phyloP scores from a whole-genome alignment of 495 filamentous ascomycete species.

The Platismatia glauca region DNA sequence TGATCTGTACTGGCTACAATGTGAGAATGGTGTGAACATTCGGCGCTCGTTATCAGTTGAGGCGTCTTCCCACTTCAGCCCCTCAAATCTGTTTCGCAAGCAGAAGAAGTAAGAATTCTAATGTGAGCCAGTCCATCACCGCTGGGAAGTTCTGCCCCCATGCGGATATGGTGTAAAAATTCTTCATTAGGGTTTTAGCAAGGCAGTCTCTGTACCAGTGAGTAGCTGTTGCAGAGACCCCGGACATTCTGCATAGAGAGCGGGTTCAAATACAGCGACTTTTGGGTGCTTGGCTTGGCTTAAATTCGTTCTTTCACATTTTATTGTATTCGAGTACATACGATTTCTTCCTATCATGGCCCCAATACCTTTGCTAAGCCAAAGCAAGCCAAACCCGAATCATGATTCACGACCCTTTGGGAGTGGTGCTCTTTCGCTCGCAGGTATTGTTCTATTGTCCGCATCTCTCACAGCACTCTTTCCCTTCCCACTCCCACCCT shows the following conservation, averaged over 20 bases:
- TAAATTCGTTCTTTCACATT: too few species aligned
- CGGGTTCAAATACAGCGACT: too few species aligned
- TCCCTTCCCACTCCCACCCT: slow-evolving; percentile 27
- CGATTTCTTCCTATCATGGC: too few species aligned
- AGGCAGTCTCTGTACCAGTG: background rate
- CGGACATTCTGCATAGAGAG: background rate
- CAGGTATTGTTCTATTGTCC: slow-evolving; percentile 32
- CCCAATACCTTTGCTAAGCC: slow-evolving; percentile 13
- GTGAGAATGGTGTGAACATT: background rate
- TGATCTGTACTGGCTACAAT: background rate
- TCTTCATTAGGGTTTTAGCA: background rate
- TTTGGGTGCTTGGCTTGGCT: too few species aligned
- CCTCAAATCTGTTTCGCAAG: background rate
- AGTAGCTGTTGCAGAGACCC: background rate
- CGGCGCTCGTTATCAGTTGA: background rate
- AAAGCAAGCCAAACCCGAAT: too few species aligned
- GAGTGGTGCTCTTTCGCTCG: slow-evolving; percentile 35
- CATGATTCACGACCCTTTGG: slow-evolving; percentile 12
- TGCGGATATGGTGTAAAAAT: background rate
- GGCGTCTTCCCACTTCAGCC: background rate
- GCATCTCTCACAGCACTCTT: slow-evolving; percentile 30
- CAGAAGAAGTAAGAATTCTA: background rate
- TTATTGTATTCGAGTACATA: too few species aligned
- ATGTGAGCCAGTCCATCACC: background rate
- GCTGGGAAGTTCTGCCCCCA: background rate